A percentile compares a stretch with the other conserved stretches of the same genome.
phyloP scores from a whole-genome alignment of 2,329 filamentous ascomycete species.

The Cladosporium halotolerans region DNA sequence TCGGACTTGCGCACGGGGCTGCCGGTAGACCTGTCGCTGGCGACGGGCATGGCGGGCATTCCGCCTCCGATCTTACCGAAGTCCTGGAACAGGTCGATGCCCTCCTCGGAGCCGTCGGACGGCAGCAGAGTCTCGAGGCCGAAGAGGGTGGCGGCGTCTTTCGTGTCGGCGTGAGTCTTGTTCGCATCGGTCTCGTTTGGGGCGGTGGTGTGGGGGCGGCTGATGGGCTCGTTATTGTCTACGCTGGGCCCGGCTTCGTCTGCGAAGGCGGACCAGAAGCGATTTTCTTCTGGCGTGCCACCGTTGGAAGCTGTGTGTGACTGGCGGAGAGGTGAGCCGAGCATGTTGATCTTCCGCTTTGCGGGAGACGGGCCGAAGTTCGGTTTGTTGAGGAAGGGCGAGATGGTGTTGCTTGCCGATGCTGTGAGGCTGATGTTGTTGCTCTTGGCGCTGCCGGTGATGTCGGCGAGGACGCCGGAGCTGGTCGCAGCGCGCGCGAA shows the following conservation, averaged over 20 bases:
- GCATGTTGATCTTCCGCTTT: conserved; percentile 18
- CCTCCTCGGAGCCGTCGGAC: conserved; percentile 52
- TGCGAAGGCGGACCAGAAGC: conserved; percentile 6
- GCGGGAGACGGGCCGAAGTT: conserved; percentile 22
- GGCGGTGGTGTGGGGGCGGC: conserved; percentile 2
- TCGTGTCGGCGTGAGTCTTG: conserved; percentile 21
- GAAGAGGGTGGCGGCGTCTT: conserved; percentile 50
- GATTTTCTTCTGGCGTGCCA: conserved; percentile 7
- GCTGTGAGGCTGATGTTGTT: conserved; percentile 35
- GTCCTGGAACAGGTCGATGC: conserved; percentile 66
- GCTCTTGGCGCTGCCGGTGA: conserved; percentile 49
- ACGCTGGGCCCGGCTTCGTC: conserved; percentile 7
- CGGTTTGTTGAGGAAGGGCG: conserved; percentile 25
- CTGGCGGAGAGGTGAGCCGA: conserved; percentile 31
- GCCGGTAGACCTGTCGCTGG: conserved; percentile 24
- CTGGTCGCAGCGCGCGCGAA: conserved; percentile 59
- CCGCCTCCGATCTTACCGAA: conserved; percentile 64
- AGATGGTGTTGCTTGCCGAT: conserved; percentile 21
- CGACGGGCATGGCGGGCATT: conserved; percentile 15
- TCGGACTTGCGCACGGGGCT: conserved; percentile 25
- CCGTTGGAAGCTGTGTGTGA: conserved; percentile 16
- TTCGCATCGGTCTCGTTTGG: not conserved
- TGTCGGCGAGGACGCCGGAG: conserved; percentile 55
- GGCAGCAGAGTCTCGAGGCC: conserved; percentile 44
- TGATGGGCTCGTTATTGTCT: conserved; percentile 20